Percentiles rank a stretch among this genome's conserved stretches.
Evolutionary conservation across 2,329 filamentous ascomycete genomes (phyloP).

Genomic region (Graphiopsis chlorocephala): DNA sequence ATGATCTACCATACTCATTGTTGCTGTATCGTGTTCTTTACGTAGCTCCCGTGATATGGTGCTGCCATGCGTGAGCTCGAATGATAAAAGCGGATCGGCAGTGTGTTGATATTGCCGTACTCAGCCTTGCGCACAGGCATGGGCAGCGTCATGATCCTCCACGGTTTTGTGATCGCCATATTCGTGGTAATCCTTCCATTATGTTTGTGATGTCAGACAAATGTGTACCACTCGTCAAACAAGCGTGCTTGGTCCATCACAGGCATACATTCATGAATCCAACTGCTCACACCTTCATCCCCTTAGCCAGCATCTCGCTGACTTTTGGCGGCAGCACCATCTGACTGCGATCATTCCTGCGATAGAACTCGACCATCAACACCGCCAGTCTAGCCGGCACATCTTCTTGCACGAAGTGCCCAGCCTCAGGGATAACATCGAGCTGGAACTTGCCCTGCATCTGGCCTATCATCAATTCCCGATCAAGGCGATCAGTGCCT

Average conservation of each 20-base stretch:
- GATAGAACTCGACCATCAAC: slow-evolving; percentile 85
- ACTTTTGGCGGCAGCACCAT: slow-evolving; percentile 92
- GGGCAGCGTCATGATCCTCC: too few relatives aligned
- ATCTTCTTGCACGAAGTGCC: slow-evolving; percentile 96
- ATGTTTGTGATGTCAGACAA: not conserved
- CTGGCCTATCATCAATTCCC: slow-evolving; percentile 89
- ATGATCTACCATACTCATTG: not conserved
- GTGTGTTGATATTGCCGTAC: too few relatives aligned
- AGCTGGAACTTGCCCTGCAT: slow-evolving; percentile 99
- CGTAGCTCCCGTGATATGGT: not conserved
- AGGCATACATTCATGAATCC: not conserved
- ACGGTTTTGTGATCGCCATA: not conserved
- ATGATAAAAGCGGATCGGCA: too few relatives aligned
- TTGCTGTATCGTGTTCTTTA: not conserved
- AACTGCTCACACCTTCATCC: slow-evolving; percentile 47
- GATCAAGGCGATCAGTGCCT: slow-evolving; percentile 85
- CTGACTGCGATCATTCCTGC: slow-evolving; percentile 80
- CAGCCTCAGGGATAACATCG: slow-evolving; percentile 89
- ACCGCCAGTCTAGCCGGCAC: slow-evolving; percentile 84
- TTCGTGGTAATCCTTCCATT: not conserved
- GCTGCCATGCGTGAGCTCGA: not conserved
- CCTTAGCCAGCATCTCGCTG: slow-evolving; percentile 47
- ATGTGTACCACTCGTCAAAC: too few relatives aligned
- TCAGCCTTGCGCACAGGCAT: too few relatives aligned
- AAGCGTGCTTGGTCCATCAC: not conserved